These are phyloP conservation scores for Exserohilum turcica DNA, from an alignment of 2,329 filamentous ascomycete species.

Conservation along the genomic window DNA sequence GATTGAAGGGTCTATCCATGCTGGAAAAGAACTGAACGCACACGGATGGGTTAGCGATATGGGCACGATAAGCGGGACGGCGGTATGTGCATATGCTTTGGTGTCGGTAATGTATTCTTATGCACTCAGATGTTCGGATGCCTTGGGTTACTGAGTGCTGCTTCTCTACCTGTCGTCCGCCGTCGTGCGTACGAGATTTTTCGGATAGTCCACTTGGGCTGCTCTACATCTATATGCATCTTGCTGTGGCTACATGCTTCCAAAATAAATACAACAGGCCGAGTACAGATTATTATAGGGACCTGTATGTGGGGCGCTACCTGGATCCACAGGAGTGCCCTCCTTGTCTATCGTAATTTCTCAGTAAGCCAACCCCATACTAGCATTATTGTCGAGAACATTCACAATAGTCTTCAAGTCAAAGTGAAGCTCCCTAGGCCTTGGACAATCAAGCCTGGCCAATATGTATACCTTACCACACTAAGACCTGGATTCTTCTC, in stretches of 20 bases:
- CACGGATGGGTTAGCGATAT: background rate
- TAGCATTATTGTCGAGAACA: constrained; percentile 10
- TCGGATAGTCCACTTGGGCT: constrained; percentile 7
- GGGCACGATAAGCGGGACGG: background rate
- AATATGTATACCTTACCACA: constrained; percentile 26
- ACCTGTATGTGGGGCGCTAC: constrained; percentile 14
- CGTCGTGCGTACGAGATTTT: constrained; percentile 11
- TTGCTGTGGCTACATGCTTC: constrained; percentile 15
- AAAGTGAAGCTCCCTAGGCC: constrained; percentile 12
- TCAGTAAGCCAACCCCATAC: constrained; percentile 15
- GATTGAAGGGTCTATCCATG: constrained; percentile 10
- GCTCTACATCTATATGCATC: constrained; percentile 15
- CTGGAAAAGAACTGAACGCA: constrained; percentile 2
- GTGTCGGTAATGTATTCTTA: background rate
- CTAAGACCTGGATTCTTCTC: constrained; percentile 12
- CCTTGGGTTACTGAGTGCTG: constrained; percentile 7
- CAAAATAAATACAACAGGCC: background rate
- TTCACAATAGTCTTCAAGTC: constrained; percentile 13
- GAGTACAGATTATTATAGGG: constrained; percentile 6
- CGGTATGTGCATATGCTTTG: background rate
- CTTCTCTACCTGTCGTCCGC: constrained; percentile 9
- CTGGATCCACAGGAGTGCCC: constrained; percentile 9
- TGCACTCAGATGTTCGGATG: background rate
- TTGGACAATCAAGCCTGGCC: constrained; percentile 18
- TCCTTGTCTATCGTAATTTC: constrained; percentile 21